phyloP scores from a whole-genome alignment of 306 rosid species.

The Fragaria vesca region DNA sequence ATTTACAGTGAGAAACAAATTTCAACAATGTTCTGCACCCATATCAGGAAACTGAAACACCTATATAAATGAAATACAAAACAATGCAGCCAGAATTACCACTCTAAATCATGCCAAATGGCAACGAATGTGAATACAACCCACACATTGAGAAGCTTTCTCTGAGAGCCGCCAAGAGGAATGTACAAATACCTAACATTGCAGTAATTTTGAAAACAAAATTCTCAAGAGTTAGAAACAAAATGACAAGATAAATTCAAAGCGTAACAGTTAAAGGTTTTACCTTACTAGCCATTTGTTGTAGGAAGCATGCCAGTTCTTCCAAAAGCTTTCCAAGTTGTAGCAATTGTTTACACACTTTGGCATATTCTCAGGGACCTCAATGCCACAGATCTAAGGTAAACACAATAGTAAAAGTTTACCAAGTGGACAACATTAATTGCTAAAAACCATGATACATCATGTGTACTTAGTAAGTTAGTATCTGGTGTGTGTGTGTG shows the following conservation, averaged over 20 bases:
- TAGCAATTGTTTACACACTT: constrained; percentile 88
- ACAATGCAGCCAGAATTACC: constrained; percentile 41
- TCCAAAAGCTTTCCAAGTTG: constrained; percentile 89
- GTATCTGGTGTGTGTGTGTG: neutral
- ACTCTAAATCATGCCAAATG: constrained; percentile 93
- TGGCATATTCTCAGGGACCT: constrained; percentile 94
- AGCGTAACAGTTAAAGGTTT: constrained; percentile 24
- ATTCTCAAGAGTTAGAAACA: constrained; percentile 9
- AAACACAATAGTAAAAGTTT: neutral
- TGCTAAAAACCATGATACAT: neutral
- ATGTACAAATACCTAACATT: constrained; percentile 83
- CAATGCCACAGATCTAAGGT: constrained; percentile 76
- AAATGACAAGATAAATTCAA: constrained; percentile 13
- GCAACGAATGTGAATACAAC: constrained; percentile 91
- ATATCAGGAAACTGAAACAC: constrained; percentile 22
- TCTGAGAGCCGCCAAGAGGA: constrained; percentile 85
- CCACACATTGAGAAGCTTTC: constrained; percentile 81
- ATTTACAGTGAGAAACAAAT: constrained; percentile 8
- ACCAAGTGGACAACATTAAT: constrained; percentile 18
- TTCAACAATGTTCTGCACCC: constrained; percentile 26
- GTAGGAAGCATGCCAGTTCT: constrained; percentile 97
- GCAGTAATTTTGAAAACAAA: constrained; percentile 10
- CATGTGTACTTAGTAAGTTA: neutral
- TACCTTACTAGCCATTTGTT: constrained; percentile 99
- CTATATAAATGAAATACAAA: constrained; percentile 11